Evolutionary conservation across 352 stramenopile species (phyloP).

Genomic region (Achlya hypogyna): DNA sequence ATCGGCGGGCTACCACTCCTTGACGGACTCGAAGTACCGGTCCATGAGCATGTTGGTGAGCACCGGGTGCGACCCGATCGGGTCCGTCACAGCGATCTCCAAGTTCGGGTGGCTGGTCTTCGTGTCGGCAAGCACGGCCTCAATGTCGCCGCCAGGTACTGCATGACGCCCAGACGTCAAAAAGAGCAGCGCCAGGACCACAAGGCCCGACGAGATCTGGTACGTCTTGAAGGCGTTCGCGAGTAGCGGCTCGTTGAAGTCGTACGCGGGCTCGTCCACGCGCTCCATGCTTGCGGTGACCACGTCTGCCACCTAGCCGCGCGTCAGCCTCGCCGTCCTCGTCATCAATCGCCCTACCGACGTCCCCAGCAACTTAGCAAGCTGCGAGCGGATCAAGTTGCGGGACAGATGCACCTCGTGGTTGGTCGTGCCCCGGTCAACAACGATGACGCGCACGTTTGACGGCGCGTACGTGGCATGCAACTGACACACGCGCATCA

Average conservation of each 20-base stretch:
- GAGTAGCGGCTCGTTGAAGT: constrained; percentile 79
- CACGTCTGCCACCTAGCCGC: constrained; percentile 32
- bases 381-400: constrained; percentile 44
- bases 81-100: constrained; percentile 50
- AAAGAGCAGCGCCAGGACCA: constrained; percentile 70
- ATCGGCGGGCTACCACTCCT: constrained; percentile 7
- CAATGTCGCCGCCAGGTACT: constrained; percentile 64
- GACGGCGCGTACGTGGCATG: not conserved
- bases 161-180: constrained; percentile 65
- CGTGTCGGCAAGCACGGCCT: constrained; percentile 51
- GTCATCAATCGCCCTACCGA: not conserved
- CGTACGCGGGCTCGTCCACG: constrained; percentile 50
- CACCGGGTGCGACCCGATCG: constrained; percentile 50
- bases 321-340: not conserved
- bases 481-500: too few species aligned
- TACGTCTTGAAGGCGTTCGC: constrained; percentile 52
- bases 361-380: constrained; percentile 32
- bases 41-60: constrained; percentile 57
- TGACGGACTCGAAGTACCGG: constrained; percentile 37
- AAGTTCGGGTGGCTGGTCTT: constrained; percentile 34
- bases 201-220: constrained; percentile 40
- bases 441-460: constrained; percentile 46
- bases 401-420: constrained; percentile 57
- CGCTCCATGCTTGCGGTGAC: constrained; percentile 69
- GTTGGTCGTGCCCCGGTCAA: constrained; percentile 69